phyloP scores from a whole-genome alignment of 1,139 yeast genomes.

The Diutina rugosa region DNA sequence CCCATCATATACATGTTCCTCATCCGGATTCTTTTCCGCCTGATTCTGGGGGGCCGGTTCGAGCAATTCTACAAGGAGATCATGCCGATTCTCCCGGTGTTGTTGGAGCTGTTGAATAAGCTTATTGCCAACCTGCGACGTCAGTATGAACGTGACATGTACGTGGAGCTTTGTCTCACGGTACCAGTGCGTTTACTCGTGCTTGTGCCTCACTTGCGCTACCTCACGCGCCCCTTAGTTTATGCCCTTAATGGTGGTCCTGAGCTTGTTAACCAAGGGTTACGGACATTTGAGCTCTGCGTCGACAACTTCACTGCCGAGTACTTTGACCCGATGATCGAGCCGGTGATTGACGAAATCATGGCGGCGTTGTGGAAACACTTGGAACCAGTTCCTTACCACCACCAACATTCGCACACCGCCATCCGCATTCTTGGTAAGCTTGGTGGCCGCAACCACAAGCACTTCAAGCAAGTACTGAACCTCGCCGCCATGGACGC shows the following conservation, averaged over 20 bases:
- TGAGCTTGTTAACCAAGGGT: conserved; percentile 87
- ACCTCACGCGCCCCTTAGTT: conserved; percentile 82
- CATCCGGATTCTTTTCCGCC: conserved; percentile 79
- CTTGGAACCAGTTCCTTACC: conserved; percentile 82
- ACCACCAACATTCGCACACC: conserved; percentile 88
- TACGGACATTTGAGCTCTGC: conserved; percentile 89
- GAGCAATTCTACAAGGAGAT: conserved; percentile 88
- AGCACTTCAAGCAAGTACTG: conserved; percentile 63
- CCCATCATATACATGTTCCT: conserved; percentile 84
- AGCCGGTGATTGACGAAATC: conserved; percentile 88
- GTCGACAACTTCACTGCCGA: conserved; percentile 94
- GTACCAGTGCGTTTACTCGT: conserved; percentile 93
- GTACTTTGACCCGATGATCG: conserved; percentile 92
- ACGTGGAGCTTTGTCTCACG: conserved; percentile 86
- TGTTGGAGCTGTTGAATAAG: conserved; percentile 75
- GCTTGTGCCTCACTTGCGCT: conserved; percentile 81
- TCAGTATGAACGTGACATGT: conserved; percentile 84
- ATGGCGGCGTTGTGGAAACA: conserved; percentile 91
- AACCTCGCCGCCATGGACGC: conserved; percentile 46
- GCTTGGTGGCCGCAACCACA: conserved; percentile 89
- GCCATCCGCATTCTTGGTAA: conserved; percentile 90
- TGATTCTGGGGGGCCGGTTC: conserved; percentile 93
- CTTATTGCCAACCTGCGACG: conserved; percentile 74
- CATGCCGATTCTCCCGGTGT: conserved; percentile 76
- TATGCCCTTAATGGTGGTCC: conserved; percentile 83